Conservation (phyloP, 805 yeast species). For the Priceomyces medius region DNA sequence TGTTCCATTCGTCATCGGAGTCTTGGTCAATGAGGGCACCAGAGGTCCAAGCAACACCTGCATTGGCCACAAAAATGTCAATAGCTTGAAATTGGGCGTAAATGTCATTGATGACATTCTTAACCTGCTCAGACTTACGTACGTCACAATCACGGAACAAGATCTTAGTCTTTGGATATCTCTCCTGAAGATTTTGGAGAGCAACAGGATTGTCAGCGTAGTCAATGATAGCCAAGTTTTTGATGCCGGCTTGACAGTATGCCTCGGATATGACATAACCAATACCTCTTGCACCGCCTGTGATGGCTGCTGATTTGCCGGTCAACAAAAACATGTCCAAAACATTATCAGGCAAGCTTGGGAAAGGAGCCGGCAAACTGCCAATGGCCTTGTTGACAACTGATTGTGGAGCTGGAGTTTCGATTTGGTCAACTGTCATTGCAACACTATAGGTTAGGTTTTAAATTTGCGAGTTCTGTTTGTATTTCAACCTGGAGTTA, state of each 20-base stretch:
- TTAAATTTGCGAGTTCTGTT: too few relatives aligned
- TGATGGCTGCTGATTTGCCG: slow-evolving; percentile 33
- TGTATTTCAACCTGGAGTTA: too few relatives aligned
- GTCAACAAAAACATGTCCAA: slow-evolving; percentile 29
- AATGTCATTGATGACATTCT: slow-evolving; percentile 29
- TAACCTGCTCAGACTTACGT: slow-evolving; percentile 37
- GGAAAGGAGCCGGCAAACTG: slow-evolving; percentile 36
- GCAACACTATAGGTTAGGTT: not conserved
- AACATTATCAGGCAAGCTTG: slow-evolving; percentile 25
- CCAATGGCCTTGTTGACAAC: slow-evolving; percentile 37
- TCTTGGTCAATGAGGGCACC: slow-evolving; percentile 41
- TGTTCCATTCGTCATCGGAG: slow-evolving; percentile 60
- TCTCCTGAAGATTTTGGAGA: slow-evolving; percentile 22
- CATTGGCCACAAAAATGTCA: slow-evolving; percentile 47
- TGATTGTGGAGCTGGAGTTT: slow-evolving; percentile 16
- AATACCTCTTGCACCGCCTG: slow-evolving; percentile 41
- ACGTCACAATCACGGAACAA: slow-evolving; percentile 39
- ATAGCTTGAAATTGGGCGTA: slow-evolving; percentile 33
- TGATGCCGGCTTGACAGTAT: slow-evolving; percentile 36
- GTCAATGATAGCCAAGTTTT: slow-evolving; percentile 41
- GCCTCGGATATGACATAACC: slow-evolving; percentile 37
- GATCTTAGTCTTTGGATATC: slow-evolving; percentile 33
- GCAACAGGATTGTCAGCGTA: slow-evolving; percentile 31
- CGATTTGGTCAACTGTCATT: slow-evolving; percentile 24
- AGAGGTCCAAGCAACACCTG: slow-evolving; percentile 49